Conservation (phyloP, 2,329 filamentous ascomycete genomes). For the Phialocephala sp. region DNA sequence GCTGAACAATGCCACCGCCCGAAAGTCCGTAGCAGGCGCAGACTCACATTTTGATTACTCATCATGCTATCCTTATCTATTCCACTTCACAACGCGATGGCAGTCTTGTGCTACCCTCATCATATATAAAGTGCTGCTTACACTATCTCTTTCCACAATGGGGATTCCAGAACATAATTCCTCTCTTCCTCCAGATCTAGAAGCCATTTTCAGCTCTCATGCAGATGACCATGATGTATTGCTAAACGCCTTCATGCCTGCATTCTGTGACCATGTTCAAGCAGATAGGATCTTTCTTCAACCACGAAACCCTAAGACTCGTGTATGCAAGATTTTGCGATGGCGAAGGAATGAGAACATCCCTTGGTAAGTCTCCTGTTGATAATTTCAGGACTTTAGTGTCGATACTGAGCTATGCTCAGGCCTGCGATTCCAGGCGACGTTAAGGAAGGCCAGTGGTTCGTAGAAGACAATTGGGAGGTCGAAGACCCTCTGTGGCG, state of each 20-base stretch:
- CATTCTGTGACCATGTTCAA: constrained; percentile 25
- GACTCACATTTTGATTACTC: too few relatives aligned
- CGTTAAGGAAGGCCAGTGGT: constrained; percentile 15
- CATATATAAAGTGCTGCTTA: background rate
- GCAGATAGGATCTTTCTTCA: constrained; percentile 29
- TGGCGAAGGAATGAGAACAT: constrained; percentile 25
- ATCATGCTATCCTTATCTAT: too few relatives aligned
- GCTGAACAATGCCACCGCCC: too few relatives aligned
- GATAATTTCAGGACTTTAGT: background rate
- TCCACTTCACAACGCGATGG: background rate
- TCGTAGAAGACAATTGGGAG: constrained; percentile 27
- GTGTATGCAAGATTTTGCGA: constrained; percentile 25
- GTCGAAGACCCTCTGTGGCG: constrained; percentile 25
- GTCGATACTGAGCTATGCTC: background rate
- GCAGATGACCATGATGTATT: constrained; percentile 16
- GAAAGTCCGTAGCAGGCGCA: too few relatives aligned
- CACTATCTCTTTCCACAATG: background rate
- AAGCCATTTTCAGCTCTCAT: constrained; percentile 15
- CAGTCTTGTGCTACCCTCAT: background rate
- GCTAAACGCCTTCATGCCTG: constrained; percentile 24
- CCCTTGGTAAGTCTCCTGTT: constrained; percentile 14
- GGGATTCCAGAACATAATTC: background rate
- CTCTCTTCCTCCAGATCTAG: constrained; percentile 24
- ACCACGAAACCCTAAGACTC: constrained; percentile 24
- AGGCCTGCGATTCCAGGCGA: constrained; percentile 13